Conservation (phyloP, 2,329 filamentous ascomycete genomes). For the Pyrenophora graminea region DNA sequence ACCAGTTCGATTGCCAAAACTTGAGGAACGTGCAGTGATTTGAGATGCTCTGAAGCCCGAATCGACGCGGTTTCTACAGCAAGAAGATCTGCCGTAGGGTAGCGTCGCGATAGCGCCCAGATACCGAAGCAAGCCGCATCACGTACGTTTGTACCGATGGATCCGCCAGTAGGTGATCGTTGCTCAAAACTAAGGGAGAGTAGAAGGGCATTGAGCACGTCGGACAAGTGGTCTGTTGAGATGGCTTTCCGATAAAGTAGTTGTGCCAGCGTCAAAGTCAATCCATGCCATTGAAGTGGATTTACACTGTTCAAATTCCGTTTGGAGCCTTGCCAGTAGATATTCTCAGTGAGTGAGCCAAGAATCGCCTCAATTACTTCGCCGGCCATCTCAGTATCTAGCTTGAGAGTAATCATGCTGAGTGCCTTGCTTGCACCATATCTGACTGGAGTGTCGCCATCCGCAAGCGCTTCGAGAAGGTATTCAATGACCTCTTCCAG, state of each 20-base stretch:
- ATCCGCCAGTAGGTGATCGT: conserved; percentile 79
- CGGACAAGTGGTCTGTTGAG: conserved; percentile 68
- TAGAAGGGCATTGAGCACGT: conserved; percentile 76
- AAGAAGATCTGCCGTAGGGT: conserved; percentile 77
- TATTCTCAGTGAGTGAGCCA: conserved; percentile 65
- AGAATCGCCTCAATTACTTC: conserved; percentile 88
- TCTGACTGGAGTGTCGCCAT: conserved; percentile 89
- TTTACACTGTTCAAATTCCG: conserved; percentile 76
- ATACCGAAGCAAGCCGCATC: conserved; percentile 96
- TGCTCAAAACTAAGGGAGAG: conserved; percentile 88
- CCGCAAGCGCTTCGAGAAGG: conserved; percentile 75
- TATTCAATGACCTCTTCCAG: conserved; percentile 82
- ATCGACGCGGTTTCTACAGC: conserved; percentile 57
- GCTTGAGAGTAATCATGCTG: conserved; percentile 79
- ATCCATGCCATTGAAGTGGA: conserved; percentile 85
- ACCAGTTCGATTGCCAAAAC: conserved; percentile 80
- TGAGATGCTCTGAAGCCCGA: conserved; percentile 51
- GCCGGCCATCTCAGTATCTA: conserved; percentile 78
- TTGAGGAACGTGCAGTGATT: conserved; percentile 63
- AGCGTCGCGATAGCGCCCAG: conserved; percentile 88
- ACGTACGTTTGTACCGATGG: conserved; percentile 84
- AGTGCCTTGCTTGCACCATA: conserved; percentile 91
- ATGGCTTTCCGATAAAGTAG: conserved; percentile 83
- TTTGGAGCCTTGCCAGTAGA: conserved; percentile 59
- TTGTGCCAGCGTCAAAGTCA: conserved; percentile 86